phyloP scores from a whole-genome alignment of 768 basidiomycete genomes.

The Lentinula edodes region DNA sequence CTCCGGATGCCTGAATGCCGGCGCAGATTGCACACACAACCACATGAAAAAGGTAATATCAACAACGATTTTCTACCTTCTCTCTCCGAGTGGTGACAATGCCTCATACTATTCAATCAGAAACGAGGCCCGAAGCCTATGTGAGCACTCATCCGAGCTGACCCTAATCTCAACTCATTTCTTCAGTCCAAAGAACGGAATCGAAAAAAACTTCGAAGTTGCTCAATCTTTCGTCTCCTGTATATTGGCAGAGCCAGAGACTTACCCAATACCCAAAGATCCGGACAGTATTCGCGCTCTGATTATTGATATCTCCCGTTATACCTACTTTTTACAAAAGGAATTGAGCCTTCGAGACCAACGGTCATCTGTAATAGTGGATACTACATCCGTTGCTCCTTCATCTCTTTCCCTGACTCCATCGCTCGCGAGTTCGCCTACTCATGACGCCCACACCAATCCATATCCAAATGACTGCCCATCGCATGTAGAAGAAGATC shows the following conservation, averaged over 20 bases:
- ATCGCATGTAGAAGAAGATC: neutral
- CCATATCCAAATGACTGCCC: neutral
- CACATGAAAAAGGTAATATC: neutral
- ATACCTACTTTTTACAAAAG: neutral
- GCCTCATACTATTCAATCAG: neutral
- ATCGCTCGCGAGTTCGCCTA: neutral
- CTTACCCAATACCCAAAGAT: neutral
- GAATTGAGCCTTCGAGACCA: neutral
- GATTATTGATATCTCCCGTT: neutral
- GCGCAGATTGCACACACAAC: slow-evolving; percentile 10
- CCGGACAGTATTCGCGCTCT: neutral
- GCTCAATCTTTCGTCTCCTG: neutral
- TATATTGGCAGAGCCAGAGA: neutral
- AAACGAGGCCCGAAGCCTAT: slow-evolving; percentile 1
- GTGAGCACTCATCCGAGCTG: neutral
- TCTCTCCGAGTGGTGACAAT: neutral
- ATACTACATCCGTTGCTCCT: neutral
- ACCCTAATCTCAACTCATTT: neutral
- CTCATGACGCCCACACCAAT: neutral
- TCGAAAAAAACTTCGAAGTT: slow-evolving; percentile 11
- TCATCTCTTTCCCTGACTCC: neutral
- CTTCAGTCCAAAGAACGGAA: neutral
- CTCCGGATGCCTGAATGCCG: slow-evolving; percentile 34
- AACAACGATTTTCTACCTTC: too few relatives aligned
- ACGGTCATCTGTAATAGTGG: neutral